Percentiles rank a stretch among this genome's conserved stretches.
Conservation (phyloP, 352 stramenopile species). For the Globisporangium nagaii region DNA sequence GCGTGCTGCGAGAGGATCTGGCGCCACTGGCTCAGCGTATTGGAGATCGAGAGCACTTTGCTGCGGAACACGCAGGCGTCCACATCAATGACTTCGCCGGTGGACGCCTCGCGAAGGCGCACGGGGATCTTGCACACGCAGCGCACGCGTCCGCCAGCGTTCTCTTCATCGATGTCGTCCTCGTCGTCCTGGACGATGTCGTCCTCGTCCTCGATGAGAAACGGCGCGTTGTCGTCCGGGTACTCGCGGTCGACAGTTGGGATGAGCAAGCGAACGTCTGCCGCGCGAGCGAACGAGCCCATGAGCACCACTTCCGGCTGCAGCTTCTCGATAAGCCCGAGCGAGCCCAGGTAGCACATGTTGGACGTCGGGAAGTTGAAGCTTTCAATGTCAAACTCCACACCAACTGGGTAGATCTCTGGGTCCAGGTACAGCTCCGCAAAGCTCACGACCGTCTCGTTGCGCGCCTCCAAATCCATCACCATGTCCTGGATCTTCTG, state of each 20-base stretch:
- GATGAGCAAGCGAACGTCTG: constrained; percentile 37
- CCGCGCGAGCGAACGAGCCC: constrained; percentile 31
- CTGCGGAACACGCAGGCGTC: constrained; percentile 32
- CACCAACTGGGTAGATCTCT: constrained; percentile 29
- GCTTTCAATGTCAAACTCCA: constrained; percentile 47
- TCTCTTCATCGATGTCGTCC: constrained; percentile 15
- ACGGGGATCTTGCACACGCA: constrained; percentile 30
- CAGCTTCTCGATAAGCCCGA: constrained; percentile 46
- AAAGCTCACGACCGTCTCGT: constrained; percentile 47
- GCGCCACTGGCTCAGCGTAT: constrained; percentile 46
- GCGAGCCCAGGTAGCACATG: constrained; percentile 48
- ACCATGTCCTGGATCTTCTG: constrained; percentile 41
- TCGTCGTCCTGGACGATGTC: constrained; percentile 7
- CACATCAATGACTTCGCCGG: constrained; percentile 24
- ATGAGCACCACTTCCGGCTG: constrained; percentile 45
- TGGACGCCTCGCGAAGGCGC: constrained; percentile 29
- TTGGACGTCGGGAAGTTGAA: constrained; percentile 54
- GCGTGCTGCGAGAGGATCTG: constrained; percentile 31
- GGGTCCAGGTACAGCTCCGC: constrained; percentile 45
- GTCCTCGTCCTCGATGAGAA: constrained; percentile 7
- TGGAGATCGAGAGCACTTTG: constrained; percentile 39
- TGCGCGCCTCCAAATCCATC: constrained; percentile 32
- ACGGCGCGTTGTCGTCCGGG: constrained; percentile 7
- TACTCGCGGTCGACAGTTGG: constrained; percentile 14
- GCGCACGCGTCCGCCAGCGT: constrained; percentile 15